phyloP scores from a whole-genome alignment of 345 rosid genomes.

The Anastatica hierochuntica region DNA sequence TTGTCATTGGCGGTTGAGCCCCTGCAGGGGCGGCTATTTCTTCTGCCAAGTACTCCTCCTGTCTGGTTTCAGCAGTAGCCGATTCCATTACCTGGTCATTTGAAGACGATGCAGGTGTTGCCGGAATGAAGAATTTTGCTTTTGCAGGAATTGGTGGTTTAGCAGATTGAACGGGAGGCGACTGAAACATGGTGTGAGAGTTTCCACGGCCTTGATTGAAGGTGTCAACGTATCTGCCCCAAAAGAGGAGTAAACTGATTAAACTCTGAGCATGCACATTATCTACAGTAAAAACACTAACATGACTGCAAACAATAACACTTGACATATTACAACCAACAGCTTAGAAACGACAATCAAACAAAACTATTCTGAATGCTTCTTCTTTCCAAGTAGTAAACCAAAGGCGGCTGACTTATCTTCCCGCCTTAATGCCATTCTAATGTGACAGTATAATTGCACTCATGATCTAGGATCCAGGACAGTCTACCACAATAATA shows the following conservation, averaged over 20 bases:
- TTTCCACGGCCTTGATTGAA: conserved; percentile 66
- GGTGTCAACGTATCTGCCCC: conserved; percentile 24
- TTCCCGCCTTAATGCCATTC: not conserved
- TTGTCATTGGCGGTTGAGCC: conserved; percentile 28
- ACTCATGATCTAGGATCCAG: not conserved
- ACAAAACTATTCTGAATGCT: not conserved
- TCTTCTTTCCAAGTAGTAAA: no score
- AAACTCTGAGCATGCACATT: not conserved
- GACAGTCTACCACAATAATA: not conserved
- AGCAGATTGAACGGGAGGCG: conserved; percentile 51
- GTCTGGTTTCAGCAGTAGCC: conserved; percentile 37
- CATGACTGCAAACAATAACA: not conserved
- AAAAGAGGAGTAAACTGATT: not conserved
- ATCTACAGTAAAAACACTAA: not conserved
- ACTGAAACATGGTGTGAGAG: conserved; percentile 55
- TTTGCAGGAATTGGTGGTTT: conserved; percentile 62
- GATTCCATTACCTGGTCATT: conserved; percentile 42
- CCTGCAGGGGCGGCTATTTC: conserved; percentile 9
- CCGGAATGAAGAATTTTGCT: conserved; percentile 78
- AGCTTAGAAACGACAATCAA: not conserved
- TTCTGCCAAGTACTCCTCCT: conserved; percentile 27
- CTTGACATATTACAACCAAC: not conserved
- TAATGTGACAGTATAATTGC: conserved; percentile 1
- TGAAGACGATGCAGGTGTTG: conserved; percentile 32
- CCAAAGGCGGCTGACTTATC: not conserved